phyloP scores from a whole-genome alignment of 176 grass and related monocot genomes.

The Elaeis guineensis region DNA sequence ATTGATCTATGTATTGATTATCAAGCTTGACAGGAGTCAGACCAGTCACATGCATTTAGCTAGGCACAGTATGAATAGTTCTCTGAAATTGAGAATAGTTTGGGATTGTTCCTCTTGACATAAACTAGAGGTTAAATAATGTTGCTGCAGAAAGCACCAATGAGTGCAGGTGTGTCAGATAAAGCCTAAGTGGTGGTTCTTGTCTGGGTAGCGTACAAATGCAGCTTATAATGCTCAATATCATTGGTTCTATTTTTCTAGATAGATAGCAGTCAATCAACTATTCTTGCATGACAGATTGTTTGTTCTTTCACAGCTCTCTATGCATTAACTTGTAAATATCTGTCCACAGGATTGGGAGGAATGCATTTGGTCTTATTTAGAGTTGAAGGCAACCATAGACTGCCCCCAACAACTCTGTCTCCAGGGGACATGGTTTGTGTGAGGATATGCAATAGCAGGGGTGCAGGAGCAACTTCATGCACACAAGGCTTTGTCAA shows the following conservation, averaged over 20 bases:
- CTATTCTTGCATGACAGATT: too few species aligned
- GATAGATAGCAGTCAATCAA: too few species aligned
- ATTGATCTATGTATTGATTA: too few species aligned
- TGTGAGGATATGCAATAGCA: constrained; percentile 78
- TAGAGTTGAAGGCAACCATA: constrained; percentile 79
- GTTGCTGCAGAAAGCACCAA: not conserved
- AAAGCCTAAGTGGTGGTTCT: not conserved
- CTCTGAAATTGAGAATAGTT: not conserved
- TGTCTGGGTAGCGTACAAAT: too few species aligned
- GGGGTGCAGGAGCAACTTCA: constrained; percentile 66
- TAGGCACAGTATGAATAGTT: too few species aligned
- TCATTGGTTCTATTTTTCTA: too few species aligned
- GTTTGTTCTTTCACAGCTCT: too few species aligned
- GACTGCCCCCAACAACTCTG: constrained; percentile 71
- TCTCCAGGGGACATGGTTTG: constrained; percentile 95
- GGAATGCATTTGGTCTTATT: constrained; percentile 88
- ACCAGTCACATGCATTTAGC: too few species aligned
- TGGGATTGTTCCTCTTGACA: not conserved
- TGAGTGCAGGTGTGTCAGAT: not conserved
- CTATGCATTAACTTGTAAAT: too few species aligned
- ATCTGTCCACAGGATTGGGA: constrained; percentile 47
- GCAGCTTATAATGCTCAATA: too few species aligned
- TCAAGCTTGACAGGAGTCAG: too few species aligned
- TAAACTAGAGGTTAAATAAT: not conserved
- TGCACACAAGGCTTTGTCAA: constrained; percentile 92